phyloP scores from a whole-genome alignment of 148 eudicot genomes.

The Vaccinium darrowii region DNA sequence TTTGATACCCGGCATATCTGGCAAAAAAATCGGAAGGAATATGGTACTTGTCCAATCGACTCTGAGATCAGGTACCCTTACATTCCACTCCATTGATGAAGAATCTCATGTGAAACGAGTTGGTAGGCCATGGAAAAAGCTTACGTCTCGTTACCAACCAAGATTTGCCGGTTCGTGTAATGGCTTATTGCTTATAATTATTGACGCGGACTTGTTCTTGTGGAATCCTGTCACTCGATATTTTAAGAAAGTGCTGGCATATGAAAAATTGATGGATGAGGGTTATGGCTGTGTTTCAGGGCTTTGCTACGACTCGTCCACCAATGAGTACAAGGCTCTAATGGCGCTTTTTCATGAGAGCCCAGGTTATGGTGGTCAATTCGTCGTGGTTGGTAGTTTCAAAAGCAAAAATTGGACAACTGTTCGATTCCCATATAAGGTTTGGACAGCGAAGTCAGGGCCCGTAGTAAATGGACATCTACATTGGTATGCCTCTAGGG shows the following conservation, averaged over 20 bases:
- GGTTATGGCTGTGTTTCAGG: not conserved
- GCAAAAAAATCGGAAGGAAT: no score
- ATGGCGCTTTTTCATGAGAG: not conserved
- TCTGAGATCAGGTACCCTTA: not conserved
- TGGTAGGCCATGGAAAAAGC: not conserved
- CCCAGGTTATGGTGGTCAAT: no score
- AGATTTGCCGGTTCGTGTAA: not conserved
- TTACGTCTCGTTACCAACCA: no score
- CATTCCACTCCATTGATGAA: not conserved
- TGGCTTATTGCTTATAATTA: not conserved
- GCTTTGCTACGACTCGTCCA: not conserved
- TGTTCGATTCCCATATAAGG: not conserved
- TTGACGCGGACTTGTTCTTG: not conserved
- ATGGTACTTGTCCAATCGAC: not conserved
- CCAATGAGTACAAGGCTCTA: not conserved
- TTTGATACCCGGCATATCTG: no score
- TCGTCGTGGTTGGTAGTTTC: not conserved
- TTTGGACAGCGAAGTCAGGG: not conserved
- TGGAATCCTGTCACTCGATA: slow-evolving; percentile 4
- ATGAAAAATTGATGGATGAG: not conserved
- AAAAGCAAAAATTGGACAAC: not conserved
- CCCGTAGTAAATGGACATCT: not conserved
- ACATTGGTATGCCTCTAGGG: not conserved
- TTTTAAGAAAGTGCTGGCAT: not conserved
- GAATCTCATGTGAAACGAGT: not conserved